Base-by-base conservation (phyloP, 75 land plant genomes). In the Sequoiadendron giganteum region DNA sequence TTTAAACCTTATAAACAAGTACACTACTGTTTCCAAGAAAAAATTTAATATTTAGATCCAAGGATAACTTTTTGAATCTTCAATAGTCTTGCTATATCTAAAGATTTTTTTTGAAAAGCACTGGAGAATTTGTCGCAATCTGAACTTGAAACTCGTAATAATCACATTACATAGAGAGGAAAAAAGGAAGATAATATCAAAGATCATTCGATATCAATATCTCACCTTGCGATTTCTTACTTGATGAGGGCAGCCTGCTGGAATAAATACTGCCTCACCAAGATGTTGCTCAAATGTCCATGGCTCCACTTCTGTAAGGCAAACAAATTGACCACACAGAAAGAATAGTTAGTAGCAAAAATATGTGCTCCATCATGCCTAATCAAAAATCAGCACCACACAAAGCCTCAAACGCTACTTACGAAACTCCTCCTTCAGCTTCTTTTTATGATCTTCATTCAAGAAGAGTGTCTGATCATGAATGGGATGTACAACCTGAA, bases 201-300 rank as follows among this genome's bases (percentile, higher is more conserved):
- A 75, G 5, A 34, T 30, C 18, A 49, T 19, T 36, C 32, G 2
- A 28, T 18, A 48, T 34, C 86, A 85, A 13, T 49, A 28, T 32
- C 61, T 83, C 47, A 91, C 95, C 93, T 93, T 87, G 36, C 88
- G 80, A 56, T 94, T 94, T 54, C 95, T 68, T 85, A 94, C 95
- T 94, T 94, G 95, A 88, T 93, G 97, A 73, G 99, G 95, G 89
- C 99, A 88, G 92, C 94, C 93, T 47, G 94, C 94, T 19, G 95
- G 95, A 32, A 94, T 92, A 70, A 94, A 93, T 8, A 94, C 95
- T 36, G 95, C 95, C 61, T 94, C 95, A 49, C 95, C 95, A 85
- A 88, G 81, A 48, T 90, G 28, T 83, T 94, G 95, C 39, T 91
- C 95, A 86, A 94, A 94, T 25, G 95, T 90, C 95, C 95, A 94